Conservation (phyloP, 441 rosid species). For the Aquilaria agallochum region DNA sequence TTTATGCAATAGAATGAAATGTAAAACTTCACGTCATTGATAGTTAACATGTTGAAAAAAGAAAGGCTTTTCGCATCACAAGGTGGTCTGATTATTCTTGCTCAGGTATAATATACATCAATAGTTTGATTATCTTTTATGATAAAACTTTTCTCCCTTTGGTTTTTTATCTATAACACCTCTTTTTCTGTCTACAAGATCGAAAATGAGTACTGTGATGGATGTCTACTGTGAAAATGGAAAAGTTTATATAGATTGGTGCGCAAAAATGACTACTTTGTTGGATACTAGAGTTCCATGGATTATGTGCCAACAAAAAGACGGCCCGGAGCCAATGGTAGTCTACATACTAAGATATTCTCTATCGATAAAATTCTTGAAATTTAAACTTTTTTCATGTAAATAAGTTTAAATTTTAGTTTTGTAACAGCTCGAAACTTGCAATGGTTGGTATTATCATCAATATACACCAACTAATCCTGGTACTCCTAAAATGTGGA, state of each 20-base stretch:
- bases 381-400: too few relatives aligned
- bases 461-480: constrained; percentile 36
- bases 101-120: constrained; percentile 40
- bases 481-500: constrained; percentile 62
- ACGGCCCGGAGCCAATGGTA: constrained; percentile 69
- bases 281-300: constrained; percentile 61
- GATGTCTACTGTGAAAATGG: constrained; percentile 39
- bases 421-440: constrained; percentile 41
- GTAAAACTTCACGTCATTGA: constrained; percentile 44
- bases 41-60: constrained; percentile 35
- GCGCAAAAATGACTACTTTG: constrained; percentile 51
- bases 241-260: constrained; percentile 50
- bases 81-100: constrained; percentile 48
- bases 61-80: constrained; percentile 43
- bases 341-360: too few relatives aligned
- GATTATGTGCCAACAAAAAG: constrained; percentile 73
- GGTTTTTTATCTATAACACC: too few relatives aligned
- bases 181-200: constrained; percentile 27
- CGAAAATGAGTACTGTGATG: constrained; percentile 64
- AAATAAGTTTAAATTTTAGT: too few relatives aligned
- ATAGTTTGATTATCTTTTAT: too few relatives aligned
- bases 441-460: constrained; percentile 73
- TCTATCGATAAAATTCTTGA: too few relatives aligned
- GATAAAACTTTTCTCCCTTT: too few relatives aligned
- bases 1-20: constrained; percentile 27